Evolutionary conservation across 148 eudicot species (phyloP).

Genomic region (Simmondsia chinensis): DNA sequence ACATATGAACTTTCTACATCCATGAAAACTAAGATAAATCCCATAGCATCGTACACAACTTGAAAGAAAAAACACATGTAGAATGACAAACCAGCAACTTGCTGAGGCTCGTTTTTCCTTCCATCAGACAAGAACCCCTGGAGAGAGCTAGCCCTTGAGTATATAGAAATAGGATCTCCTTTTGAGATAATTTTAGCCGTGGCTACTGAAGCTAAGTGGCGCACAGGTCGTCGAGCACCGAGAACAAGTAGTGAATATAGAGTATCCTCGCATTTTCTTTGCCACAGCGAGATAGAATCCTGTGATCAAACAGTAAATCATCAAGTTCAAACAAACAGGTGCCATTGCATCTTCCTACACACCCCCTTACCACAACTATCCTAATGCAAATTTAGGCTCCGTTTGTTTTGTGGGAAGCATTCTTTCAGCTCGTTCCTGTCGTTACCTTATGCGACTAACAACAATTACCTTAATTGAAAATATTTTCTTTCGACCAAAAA

Average conservation of each 20-base stretch:
- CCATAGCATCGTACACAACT: background rate
- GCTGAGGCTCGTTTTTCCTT: slow-evolving; percentile 72
- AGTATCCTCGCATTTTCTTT: slow-evolving; percentile 95
- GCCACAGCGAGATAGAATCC: slow-evolving; percentile 75
- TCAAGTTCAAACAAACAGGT: no score
- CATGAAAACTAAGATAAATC: background rate
- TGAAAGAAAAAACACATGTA: background rate
- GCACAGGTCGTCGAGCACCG: slow-evolving; percentile 87
- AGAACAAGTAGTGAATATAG: slow-evolving; percentile 71
- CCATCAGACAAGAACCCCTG: slow-evolving; percentile 95
- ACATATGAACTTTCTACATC: background rate
- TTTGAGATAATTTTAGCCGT: slow-evolving; percentile 72
- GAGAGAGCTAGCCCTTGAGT: slow-evolving; percentile 86
- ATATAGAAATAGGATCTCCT: slow-evolving; percentile 92
- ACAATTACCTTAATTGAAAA: no score
- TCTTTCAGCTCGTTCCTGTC: no score
- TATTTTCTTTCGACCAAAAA: no score
- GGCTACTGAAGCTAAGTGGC: slow-evolving; percentile 89
- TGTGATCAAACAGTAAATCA: slow-evolving; percentile 24
- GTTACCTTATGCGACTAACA: no score
- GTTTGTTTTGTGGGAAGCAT: no score
- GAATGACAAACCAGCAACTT: slow-evolving; percentile 66
- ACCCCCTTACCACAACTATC: no score
- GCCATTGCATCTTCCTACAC: no score
- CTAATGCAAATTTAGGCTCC: no score